These are phyloP conservation scores for Rehmannia glutinosa DNA, from an alignment of 257 asterid species.

Conservation along the genomic window DNA sequence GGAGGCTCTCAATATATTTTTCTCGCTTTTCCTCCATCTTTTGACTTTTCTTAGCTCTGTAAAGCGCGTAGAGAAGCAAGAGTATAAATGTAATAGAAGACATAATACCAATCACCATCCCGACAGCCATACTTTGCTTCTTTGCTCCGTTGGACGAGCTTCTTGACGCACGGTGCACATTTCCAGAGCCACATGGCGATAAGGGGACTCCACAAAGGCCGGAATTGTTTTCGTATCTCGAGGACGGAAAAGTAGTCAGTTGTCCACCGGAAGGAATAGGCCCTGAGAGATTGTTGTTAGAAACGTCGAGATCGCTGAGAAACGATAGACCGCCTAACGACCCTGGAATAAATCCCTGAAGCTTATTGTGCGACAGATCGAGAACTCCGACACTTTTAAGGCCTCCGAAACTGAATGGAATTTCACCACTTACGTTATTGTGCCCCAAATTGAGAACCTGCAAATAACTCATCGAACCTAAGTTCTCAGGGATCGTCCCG, in stretches of 20 bases:
- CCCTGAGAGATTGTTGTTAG: constrained; percentile 79
- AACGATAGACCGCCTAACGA: constrained; percentile 74
- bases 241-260: constrained; percentile 75
- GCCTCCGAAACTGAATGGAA: constrained; percentile 72
- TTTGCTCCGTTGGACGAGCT: constrained; percentile 24
- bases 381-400: constrained; percentile 73
- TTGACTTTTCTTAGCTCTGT: constrained; percentile 38
- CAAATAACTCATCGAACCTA: constrained; percentile 69
- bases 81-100: constrained; percentile 45
- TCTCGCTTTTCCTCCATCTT: constrained; percentile 57
- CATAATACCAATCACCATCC: constrained; percentile 75
- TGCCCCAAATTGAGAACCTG: constrained; percentile 88
- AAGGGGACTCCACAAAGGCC: constrained; percentile 93
- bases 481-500: constrained; percentile 55
- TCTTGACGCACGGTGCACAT: constrained; percentile 19
- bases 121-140: constrained; percentile 52
- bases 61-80: constrained; percentile 60
- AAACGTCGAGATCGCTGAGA: constrained; percentile 85
- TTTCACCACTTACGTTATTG: constrained; percentile 58
- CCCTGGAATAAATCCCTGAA: constrained; percentile 69
- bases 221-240: constrained; percentile 74
- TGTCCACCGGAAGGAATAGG: constrained; percentile 78
- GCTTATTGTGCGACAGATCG: constrained; percentile 75
- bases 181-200: constrained; percentile 44
- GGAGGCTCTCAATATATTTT: constrained; percentile 86